These are phyloP conservation scores for Podila epigama DNA, from an alignment of 192 early-diverging fungal species.

Conservation along the genomic window DNA sequence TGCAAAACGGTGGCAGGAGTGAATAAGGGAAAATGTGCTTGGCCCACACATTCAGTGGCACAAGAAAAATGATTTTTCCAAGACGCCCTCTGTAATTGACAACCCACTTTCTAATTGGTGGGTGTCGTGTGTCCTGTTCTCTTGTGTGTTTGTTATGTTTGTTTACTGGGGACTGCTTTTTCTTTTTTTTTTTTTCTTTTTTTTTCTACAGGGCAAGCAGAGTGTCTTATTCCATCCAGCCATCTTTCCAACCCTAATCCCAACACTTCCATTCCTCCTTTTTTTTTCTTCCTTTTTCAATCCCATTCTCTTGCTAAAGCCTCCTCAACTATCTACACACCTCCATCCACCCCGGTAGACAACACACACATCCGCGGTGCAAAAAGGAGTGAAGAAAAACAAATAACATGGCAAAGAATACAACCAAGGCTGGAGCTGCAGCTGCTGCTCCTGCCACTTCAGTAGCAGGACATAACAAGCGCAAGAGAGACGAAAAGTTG, in stretches of 20 bases:
- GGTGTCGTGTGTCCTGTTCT: slow-evolving; percentile 11
- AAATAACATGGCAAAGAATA: slow-evolving; percentile 41
- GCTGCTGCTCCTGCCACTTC: slow-evolving; percentile 12
- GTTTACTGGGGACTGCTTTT: slow-evolving; percentile 25
- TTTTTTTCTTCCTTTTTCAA: background rate
- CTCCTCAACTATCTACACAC: background rate
- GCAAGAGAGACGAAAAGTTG: slow-evolving; percentile 45
- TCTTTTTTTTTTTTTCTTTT: slow-evolving; percentile 21
- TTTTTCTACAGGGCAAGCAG: slow-evolving; percentile 7
- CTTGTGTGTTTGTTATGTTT: slow-evolving; percentile 11
- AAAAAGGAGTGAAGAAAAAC: too few species aligned
- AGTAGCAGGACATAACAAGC: slow-evolving; percentile 39
- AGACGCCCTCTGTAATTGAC: background rate
- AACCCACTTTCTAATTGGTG: slow-evolving; percentile 17
- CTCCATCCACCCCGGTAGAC: background rate
- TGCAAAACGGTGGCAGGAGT: too few species aligned
- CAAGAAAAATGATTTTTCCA: too few species aligned
- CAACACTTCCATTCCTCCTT: background rate
- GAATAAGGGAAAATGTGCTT: too few species aligned
- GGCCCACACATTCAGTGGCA: too few species aligned
- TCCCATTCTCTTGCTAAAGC: background rate
- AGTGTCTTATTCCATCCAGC: too few species aligned
- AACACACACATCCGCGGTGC: background rate
- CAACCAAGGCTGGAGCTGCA: slow-evolving; percentile 25
- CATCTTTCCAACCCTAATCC: background rate